Evolutionary conservation across 345 rosid species (phyloP), one percentile per base, ranked within the genome.

Genomic region (Populus nigra): DNA sequence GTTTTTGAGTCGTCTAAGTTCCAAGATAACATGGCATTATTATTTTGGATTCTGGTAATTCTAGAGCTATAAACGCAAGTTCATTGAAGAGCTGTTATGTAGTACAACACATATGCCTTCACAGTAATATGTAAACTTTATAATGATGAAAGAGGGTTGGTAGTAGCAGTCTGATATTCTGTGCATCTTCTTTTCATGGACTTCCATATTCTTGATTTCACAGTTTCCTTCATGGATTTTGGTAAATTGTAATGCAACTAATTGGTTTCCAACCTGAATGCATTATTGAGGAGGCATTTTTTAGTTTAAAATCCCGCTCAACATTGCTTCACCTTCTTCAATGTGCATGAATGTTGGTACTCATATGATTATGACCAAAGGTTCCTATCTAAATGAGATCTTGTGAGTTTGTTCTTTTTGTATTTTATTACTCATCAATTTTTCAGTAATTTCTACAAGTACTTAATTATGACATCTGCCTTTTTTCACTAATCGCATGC

Each of bases 401-500:
- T 20, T 50, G 1, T 57, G 33, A 73, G 59, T 7, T 27, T 18
- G 39, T 5, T 22, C 33, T 3, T 20, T 16, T 47, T 6, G 31
- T 41, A 11, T 7, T 45, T 13, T 70, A 35, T 22, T 8, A 43
- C 23, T 9, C 5, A 1, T 53, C 67, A 50, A 17, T 7, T 69
- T 23, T 66, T 76, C 18, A 7, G 65, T 71, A 57, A 61, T 27
- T 27, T 53, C n/a, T 23, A 0, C 17, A 11, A 27, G 9, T 63
- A 8, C 57, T 41, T 2, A 15, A 31, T 35, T 17, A 16, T 65
- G 73, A 65, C 36, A n/a, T 62, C 67, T 29, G 59, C 7, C 23
- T 41, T 53, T 41, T 20, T 23, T 31, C 45, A 61, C 39, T 47
- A 41, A 27, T 55, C 38, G 45, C 35, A 78, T 84, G 78, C 82